Evolutionary conservation across 345 rosid genomes (phyloP).

Genomic region (Gossypium sturtianum): DNA sequence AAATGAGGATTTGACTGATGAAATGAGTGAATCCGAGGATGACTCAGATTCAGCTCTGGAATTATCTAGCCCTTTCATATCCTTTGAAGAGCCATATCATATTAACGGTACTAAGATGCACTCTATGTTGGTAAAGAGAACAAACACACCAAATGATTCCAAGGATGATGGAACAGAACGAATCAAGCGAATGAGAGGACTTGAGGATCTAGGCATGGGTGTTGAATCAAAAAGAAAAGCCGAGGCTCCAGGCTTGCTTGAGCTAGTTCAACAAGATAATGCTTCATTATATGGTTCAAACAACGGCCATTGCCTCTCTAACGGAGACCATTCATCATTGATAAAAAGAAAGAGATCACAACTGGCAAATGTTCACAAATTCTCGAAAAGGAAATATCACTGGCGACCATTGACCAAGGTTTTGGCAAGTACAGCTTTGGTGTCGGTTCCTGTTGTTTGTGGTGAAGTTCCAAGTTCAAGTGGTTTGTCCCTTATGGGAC

Average conservation of each 20-base stretch:
- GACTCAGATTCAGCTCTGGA: conserved; percentile 50
- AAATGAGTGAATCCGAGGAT: conserved; percentile 34
- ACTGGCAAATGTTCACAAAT: conserved; percentile 46
- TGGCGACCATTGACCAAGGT: conserved; percentile 83
- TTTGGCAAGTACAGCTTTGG: conserved; percentile 78
- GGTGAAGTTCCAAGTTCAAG: conserved; percentile 57
- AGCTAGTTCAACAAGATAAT: conserved; percentile 31
- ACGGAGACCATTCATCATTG: conserved; percentile 42
- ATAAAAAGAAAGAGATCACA: conserved; percentile 68
- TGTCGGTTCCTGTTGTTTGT: conserved; percentile 62
- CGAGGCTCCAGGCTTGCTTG: conserved; percentile 26
- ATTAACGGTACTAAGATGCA: conserved; percentile 39
- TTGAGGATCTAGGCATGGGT: conserved; percentile 78
- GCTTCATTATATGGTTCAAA: conserved; percentile 32
- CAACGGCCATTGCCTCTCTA: conserved; percentile 34
- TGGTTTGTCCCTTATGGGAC: conserved; percentile 34
- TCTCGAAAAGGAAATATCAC: conserved; percentile 61
- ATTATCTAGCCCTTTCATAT: conserved; percentile 56
- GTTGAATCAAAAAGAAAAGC: conserved; percentile 39
- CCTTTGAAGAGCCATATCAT: conserved; percentile 56
- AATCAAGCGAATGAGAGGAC: conserved; percentile 95
- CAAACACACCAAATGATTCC: conserved; percentile 88
- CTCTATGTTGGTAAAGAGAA: conserved; percentile 51
- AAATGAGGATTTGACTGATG: conserved; percentile 35
- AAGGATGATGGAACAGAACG: conserved; percentile 96